These are phyloP conservation scores for Trichocladium uniseriatum DNA, from an alignment of 495 filamentous ascomycete species.

Conservation along the genomic window DNA sequence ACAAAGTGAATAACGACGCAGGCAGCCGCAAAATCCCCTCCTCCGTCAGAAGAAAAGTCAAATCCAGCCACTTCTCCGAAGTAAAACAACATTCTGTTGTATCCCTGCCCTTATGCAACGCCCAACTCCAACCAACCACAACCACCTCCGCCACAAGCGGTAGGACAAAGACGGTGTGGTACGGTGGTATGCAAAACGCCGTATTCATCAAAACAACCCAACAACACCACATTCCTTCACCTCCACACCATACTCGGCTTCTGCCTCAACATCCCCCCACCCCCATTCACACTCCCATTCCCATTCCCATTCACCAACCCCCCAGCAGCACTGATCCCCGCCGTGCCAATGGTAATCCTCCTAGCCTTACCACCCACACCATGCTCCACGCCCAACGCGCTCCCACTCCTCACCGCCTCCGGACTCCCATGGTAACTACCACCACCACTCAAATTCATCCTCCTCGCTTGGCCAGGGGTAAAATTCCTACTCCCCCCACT, in stretches of 20 bases:
- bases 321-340: constrained; percentile 2
- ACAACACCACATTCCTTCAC: neutral
- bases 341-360: constrained; percentile 25
- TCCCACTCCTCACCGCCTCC: neutral
- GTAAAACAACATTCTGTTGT: neutral
- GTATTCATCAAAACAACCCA: neutral
- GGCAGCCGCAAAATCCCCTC: neutral
- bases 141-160: neutral
- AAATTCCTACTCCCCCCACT: constrained; percentile 15
- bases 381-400: neutral
- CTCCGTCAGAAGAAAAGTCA: neutral
- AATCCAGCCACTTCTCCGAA: neutral
- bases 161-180: too few species aligned
- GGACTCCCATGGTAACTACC: neutral
- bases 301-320: neutral
- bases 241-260: constrained; percentile 20
- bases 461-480: constrained; percentile 35
- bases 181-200: neutral
- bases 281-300: neutral
- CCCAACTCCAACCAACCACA: neutral
- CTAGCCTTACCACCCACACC: constrained; percentile 23
- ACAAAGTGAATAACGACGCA: constrained; percentile 1
- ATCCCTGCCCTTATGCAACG: neutral
- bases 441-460: constrained; percentile 34
- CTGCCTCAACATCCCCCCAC: neutral